Base-by-base conservation (phyloP, 805 yeast genomes). In the Yamadazyma tumulicola region DNA sequence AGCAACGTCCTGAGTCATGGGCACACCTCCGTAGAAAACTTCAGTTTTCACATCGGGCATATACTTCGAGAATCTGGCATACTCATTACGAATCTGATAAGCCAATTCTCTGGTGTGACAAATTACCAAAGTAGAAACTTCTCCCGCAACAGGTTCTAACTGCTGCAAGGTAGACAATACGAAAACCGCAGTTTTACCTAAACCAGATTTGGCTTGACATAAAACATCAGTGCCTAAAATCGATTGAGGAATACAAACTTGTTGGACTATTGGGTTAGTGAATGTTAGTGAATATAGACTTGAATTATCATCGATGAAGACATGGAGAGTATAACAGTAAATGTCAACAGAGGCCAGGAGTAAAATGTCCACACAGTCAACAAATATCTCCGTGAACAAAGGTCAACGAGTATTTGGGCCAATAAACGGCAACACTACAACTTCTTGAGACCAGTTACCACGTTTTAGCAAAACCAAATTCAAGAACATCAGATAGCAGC, bases 41-140 rank as follows among this genome's bases (percentile, higher is more conserved):
- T 89, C 93, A 41, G 98, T 93, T 64, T 80, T 83, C 38, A 93
- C 96, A 51, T 91, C 97, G 45, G 97, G 97, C 88, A 91, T 85
- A 68, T 91, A 91, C 75, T 93, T 93, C 54, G 97, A 86, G 74
- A 91, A 91, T 70, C 98, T 83, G 50, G 93, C 82, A 61, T 91
- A 91, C 72, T 91, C 98, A 63, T 93, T 91, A 67, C 88, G 85
- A 64, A 91, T 93, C 72, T 91, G 98, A 70, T 88, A 91, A 23
- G 98, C 98, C 71, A 91, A 76, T 72, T 91, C 98, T 75, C 98
- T 87, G 43, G 98, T 94, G 70, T 93, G 97, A 72, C 97, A 93
- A 50, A 91, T 79, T 31, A 91, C 97, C 55, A 93, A 73, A 37
- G 95, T 91, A 35, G 96, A 79, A 46, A 93, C 84, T 67, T 91